Base-by-base conservation (phyloP, 768 basidiomycete species). In the Lactarius indigo region DNA sequence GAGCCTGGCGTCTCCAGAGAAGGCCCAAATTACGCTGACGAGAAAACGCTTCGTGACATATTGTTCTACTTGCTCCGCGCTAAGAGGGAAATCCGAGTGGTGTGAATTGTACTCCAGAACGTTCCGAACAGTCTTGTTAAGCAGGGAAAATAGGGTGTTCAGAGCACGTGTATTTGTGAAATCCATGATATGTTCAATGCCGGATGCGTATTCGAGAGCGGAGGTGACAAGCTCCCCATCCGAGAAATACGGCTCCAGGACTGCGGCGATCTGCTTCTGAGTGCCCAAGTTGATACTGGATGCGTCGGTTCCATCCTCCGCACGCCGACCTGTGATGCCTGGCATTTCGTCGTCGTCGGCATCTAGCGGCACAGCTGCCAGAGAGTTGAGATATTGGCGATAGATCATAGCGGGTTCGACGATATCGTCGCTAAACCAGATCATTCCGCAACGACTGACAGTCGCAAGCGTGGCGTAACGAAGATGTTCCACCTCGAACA, bases 381-480 rank as follows among this genome's bases (percentile, higher is more conserved):
- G 81, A 0, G 89, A 88, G 61, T 85, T 82, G 56, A 99, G 85
- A 74, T 98, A 96, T 74, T 98, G 85, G 60, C 85, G 87, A 76
- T 91, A 97, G 20, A 97, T 85, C 97, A 98, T 98, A 1, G 83
- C 79, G 7, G 95, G 88, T 69, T 93, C 90, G 31, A 99, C 87
- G 57, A 97, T 88, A 70, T 98, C 95, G 65, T 98, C 95, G 75
- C 95, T 98, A 80, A 99, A 99, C 97, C 97, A 99, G 72, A 99
- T 96, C 97, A 99, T 99, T 75, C 97, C 97, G 74, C 97, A 99
- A 64, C 97, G 96, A 86, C 94, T 97, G 82, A 99, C 97, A 31
- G 97, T 99, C 18, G 97, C 97, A 62, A 91, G 87, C 4, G 97
- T 99, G 0, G 97, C 97, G 76, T 96, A 99, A 73, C 89, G 91